phyloP scores from a whole-genome alignment of 139 green algal genomes.

The Zygnema cylindricum region DNA sequence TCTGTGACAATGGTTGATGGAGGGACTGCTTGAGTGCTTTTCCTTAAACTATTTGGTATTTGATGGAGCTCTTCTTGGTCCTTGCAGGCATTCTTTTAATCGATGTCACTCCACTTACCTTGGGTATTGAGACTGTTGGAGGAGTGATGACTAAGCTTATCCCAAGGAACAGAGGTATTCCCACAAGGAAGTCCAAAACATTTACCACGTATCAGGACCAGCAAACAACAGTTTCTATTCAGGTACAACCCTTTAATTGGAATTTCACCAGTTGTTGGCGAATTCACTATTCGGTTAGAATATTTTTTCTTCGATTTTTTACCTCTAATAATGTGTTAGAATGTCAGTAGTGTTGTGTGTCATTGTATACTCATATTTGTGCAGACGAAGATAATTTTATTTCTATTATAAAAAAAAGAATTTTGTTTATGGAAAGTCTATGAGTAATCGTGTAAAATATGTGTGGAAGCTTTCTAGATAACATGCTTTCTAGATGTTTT shows the following conservation, averaged over 20 bases:
- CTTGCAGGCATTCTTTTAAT: conserved; percentile 81
- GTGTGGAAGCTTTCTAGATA: not conserved
- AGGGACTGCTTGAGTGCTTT: not conserved
- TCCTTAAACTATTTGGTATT: not conserved
- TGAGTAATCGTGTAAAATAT: not conserved
- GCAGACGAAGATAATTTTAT: not conserved
- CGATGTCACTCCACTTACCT: conserved; percentile 71
- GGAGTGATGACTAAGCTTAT: conserved; percentile 77
- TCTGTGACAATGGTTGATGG: not conserved
- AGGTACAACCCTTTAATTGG: conserved; percentile 19
- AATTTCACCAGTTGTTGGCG: too few relatives aligned
- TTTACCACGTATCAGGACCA: conserved; percentile 99
- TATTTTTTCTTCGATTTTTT: not conserved
- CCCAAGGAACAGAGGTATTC: conserved; percentile 73
- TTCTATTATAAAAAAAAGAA: not conserved
- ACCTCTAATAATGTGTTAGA: not conserved
- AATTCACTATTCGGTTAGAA: not conserved
- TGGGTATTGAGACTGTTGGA: conserved; percentile 72
- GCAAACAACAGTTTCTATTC: conserved; percentile 76
- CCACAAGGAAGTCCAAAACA: conserved; percentile 97
- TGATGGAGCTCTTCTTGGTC: conserved; percentile 16
- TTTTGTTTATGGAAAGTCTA: too few relatives aligned
- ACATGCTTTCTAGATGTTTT: not conserved
- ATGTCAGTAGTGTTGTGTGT: too few relatives aligned
- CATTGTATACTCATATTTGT: not conserved